Base-by-base conservation (phyloP, 169 alveolate genomes). In the Plasmodium blacklocki region DNA sequence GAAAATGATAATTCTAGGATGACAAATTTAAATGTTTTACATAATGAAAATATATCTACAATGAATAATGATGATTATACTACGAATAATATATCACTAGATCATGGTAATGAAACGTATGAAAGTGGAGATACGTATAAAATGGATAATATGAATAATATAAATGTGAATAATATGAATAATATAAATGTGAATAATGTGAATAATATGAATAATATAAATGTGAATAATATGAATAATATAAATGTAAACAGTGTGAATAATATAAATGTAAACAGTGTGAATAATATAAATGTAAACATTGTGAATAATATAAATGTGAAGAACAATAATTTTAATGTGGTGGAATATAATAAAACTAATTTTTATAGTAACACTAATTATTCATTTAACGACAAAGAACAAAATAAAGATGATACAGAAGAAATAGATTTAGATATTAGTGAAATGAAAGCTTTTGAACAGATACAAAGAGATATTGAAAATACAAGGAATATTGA, bases 361-460 rank as follows among this genome's bases (percentile, higher is more conserved):
- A 6, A 39, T 6, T 0, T 39, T 39, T 39, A 39, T 39, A 39
- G 11, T 39, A 39, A 39, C 47, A 39, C 47, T 6, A 39, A 39
- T 39, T 39, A 39, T 39, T 39, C 47, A 5, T 39, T 39, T 39
- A 39, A 39, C 1, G 47, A 6, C 0, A 39, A 39, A 39, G 47
- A 39, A 39, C 47, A 39, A 5, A 39, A 39, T 39, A 39, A 39
- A 39, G 47, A 39, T 5, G 87, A n/a, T 39, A 2, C 11, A 0
- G 49, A 60, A 4, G 88, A 60, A 0, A 64, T 21, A 2, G 70
- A 63, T 3, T 14, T 76, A 11, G 89, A 76, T 58, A 11, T 8
- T 2, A 64, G 76, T 4, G 89, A 76, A 76, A 76, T 76, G 75
- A 47, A 76, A 32, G 89, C 89, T 1, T 50, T 76, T 8, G 78